phyloP scores from a whole-genome alignment of 257 asterid species.

The Przewalskia tangutica region DNA sequence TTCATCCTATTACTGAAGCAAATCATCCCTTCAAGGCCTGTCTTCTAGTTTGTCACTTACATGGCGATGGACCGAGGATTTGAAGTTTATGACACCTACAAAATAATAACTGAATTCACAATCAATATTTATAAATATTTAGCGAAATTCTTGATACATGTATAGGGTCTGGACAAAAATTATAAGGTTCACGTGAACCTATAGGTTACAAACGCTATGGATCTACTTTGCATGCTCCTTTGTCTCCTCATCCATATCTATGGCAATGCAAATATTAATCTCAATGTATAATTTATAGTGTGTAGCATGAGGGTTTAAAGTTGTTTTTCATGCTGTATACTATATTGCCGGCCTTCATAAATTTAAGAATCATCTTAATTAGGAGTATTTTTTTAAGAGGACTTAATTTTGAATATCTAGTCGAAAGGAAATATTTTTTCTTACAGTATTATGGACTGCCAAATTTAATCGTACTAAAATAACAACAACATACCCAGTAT shows the following conservation, averaged over 20 bases:
- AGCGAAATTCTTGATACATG: no score
- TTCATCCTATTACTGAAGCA: background rate
- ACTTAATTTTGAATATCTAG: background rate
- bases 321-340: background rate
- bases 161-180: no score
- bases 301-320: background rate
- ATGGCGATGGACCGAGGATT: no score
- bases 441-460: no score
- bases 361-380: background rate
- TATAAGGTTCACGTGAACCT: no score
- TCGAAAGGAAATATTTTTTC: background rate
- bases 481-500: no score
- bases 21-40: background rate
- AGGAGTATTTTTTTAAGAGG: background rate
- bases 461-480: no score
- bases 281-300: background rate
- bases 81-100: no score
- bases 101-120: no score
- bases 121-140: no score
- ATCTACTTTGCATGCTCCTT: background rate
- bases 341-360: background rate
- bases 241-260: background rate
- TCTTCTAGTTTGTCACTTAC: background rate
- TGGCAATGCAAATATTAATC: background rate
- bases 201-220: no score